Evolutionary conservation across 495 filamentous ascomycete species (phyloP).

Genomic region (Geopyxis carbonaria): DNA sequence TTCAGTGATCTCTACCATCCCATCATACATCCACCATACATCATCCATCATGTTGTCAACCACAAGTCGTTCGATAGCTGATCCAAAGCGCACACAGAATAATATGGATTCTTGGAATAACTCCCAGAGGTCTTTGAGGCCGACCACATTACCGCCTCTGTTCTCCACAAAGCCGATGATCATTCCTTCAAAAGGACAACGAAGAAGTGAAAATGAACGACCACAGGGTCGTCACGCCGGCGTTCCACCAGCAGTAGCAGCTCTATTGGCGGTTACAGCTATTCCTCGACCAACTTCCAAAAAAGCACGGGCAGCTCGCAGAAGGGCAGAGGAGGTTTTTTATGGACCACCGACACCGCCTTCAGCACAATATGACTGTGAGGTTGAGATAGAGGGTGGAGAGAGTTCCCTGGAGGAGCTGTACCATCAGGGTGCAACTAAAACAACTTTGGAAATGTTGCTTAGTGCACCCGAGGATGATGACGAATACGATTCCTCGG

Average conservation of each 20-base stretch:
- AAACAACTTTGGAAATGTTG: constrained; percentile 27
- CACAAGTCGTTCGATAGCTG: too few species aligned
- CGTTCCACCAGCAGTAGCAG: constrained; percentile 41
- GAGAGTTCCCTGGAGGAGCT: neutral
- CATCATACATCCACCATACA: too few species aligned
- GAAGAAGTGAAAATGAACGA: constrained; percentile 8
- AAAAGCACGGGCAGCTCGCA: constrained; percentile 13
- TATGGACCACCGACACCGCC: constrained; percentile 13
- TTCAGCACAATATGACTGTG: neutral
- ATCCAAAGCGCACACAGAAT: too few species aligned
- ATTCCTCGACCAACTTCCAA: constrained; percentile 36
- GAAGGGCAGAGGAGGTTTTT: constrained; percentile 15
- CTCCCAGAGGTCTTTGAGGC: too few species aligned
- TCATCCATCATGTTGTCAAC: too few species aligned
- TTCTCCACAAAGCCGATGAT: constrained; percentile 19
- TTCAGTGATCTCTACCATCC: too few species aligned
- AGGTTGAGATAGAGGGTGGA: neutral
- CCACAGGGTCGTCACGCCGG: constrained; percentile 12
- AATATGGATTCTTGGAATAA: too few species aligned
- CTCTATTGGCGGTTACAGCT: constrained; percentile 40
- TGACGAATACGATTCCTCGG: constrained; percentile 28
- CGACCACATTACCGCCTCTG: too few species aligned
- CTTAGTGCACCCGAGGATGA: constrained; percentile 39
- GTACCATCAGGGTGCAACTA: constrained; percentile 2
- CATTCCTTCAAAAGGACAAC: constrained; percentile 17